A percentile compares a stretch with the other conserved stretches of the same genome.
These are phyloP conservation scores for Metschnikowia cubensis DNA, from an alignment of 805 yeast genomes.

Conservation along the genomic window DNA sequence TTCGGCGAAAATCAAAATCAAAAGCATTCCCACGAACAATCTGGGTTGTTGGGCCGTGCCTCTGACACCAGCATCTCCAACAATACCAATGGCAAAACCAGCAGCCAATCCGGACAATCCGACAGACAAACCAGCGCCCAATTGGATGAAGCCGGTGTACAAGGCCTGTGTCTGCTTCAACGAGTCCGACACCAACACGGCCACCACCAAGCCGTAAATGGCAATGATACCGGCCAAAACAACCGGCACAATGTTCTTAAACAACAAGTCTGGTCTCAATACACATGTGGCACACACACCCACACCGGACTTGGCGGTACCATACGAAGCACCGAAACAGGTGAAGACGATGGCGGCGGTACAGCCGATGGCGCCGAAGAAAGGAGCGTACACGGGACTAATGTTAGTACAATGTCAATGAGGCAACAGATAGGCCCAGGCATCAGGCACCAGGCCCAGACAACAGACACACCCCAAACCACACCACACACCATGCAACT, in stretches of 20 bases:
- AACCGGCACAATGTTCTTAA: constrained; percentile 93
- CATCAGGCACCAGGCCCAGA: no score
- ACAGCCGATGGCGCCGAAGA: constrained; percentile 99
- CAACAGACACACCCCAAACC: no score
- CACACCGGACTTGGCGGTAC: constrained; percentile 98
- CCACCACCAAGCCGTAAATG: constrained; percentile 94
- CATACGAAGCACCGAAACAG: constrained; percentile 98
- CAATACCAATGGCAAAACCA: constrained; percentile 98
- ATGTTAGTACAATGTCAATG: constrained; percentile 6
- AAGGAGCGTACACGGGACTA: constrained; percentile 54
- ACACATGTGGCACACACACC: constrained; percentile 99
- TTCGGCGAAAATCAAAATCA: constrained; percentile 97
- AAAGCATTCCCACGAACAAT: constrained; percentile 96
- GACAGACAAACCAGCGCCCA: constrained; percentile 97
- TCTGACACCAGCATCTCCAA: constrained; percentile 99
- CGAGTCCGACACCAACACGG: constrained; percentile 88
- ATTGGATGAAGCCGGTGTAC: constrained; percentile 95
- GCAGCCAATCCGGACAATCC: constrained; percentile 98
- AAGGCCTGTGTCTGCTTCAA: constrained; percentile 83
- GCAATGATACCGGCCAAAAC: constrained; percentile 99
- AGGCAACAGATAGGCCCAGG: no score
- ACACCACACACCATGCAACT: no score
- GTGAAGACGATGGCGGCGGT: constrained; percentile 99
- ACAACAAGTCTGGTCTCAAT: constrained; percentile 92
- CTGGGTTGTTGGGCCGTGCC: constrained; percentile 98